Percentiles rank a stretch among this genome's conserved stretches.
Evolutionary conservation across 2,329 filamentous ascomycete species (phyloP).

Genomic region (Cyanodermella asteris): DNA sequence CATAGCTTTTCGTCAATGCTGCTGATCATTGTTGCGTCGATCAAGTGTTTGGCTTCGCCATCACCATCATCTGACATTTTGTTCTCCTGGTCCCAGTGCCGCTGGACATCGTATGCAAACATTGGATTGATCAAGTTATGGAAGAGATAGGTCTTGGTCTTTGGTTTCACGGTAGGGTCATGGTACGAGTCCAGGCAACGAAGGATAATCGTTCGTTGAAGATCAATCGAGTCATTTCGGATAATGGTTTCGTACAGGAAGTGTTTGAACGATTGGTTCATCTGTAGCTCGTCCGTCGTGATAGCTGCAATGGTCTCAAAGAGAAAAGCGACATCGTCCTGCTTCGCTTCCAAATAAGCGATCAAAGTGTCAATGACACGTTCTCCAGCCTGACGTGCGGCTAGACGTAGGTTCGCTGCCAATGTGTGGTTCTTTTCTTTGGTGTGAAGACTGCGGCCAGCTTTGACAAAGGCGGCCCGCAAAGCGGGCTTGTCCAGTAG

Average conservation of each 20-base stretch:
- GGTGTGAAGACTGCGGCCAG: conserved; percentile 58
- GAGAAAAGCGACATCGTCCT: conserved; percentile 59
- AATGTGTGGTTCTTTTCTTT: conserved; percentile 51
- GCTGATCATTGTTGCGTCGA: conserved; percentile 74
- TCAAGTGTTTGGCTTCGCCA: no score
- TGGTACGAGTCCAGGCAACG: conserved; percentile 78
- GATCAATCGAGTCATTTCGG: conserved; percentile 61
- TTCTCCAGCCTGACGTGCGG: conserved; percentile 73
- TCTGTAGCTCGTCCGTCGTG: conserved; percentile 61
- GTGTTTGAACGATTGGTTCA: conserved; percentile 50
- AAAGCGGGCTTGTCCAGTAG: conserved; percentile 31
- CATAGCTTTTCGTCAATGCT: conserved; percentile 82
- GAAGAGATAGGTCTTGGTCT: conserved; percentile 79
- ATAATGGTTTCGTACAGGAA: conserved; percentile 79
- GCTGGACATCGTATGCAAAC: conserved; percentile 86
- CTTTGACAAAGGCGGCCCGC: conserved; percentile 36
- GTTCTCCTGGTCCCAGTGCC: conserved; percentile 44
- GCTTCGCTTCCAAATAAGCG: conserved; percentile 51
- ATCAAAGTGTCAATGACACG: conserved; percentile 73
- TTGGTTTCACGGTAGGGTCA: conserved; percentile 56
- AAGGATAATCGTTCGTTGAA: conserved; percentile 61
- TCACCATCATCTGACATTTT: conserved; percentile 34
- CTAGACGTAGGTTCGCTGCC: conserved; percentile 50
- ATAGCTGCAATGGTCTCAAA: conserved; percentile 69
- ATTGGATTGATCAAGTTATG: conserved; percentile 90